Evolutionary conservation across 1,284 basidiomycete genomes (phyloP).

Genomic region (Pseudozyma sp.): DNA sequence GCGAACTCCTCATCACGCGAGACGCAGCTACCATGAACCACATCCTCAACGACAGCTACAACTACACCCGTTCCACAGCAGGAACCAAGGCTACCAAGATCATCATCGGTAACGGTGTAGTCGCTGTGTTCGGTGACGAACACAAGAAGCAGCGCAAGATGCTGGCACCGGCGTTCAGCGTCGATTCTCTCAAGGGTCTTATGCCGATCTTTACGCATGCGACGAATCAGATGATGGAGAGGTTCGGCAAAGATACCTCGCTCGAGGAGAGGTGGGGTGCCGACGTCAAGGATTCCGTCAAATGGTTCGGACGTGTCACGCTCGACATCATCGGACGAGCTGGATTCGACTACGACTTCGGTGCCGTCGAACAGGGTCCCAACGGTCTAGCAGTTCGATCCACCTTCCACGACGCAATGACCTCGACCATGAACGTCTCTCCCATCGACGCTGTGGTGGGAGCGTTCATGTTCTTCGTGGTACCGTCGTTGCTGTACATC

Average conservation of each 20-base stretch:
- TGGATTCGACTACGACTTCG: slow-evolving; percentile 54
- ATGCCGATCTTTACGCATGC: slow-evolving; percentile 43
- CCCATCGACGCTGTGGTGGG: slow-evolving; percentile 45
- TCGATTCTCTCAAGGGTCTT: slow-evolving; percentile 34
- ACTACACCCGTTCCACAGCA: slow-evolving; percentile 31
- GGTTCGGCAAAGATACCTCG: slow-evolving; percentile 34
- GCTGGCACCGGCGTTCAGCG: slow-evolving; percentile 45
- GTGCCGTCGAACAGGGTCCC: slow-evolving; percentile 47
- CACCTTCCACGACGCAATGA: slow-evolving; percentile 50
- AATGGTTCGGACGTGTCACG: slow-evolving; percentile 50
- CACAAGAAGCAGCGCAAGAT: slow-evolving; percentile 47
- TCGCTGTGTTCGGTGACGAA: slow-evolving; percentile 44
- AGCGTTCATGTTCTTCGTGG: slow-evolving; percentile 51
- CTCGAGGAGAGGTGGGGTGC: slow-evolving; percentile 36
- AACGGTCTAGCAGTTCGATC: slow-evolving; percentile 46
- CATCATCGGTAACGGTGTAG: slow-evolving; percentile 48
- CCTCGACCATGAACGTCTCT: slow-evolving; percentile 46
- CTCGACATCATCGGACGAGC: slow-evolving; percentile 53
- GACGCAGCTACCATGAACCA: slow-evolving; percentile 48
- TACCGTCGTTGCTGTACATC: slow-evolving; percentile 46
- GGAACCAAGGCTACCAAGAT: slow-evolving; percentile 51
- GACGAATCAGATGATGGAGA: slow-evolving; percentile 45
- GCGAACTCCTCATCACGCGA: slow-evolving; percentile 42
- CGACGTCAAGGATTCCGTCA: slow-evolving; percentile 34
- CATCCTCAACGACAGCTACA: slow-evolving; percentile 45